These are phyloP conservation scores for Dryas alaskensis DNA, from an alignment of 306 rosid genomes.

Conservation along the genomic window DNA sequence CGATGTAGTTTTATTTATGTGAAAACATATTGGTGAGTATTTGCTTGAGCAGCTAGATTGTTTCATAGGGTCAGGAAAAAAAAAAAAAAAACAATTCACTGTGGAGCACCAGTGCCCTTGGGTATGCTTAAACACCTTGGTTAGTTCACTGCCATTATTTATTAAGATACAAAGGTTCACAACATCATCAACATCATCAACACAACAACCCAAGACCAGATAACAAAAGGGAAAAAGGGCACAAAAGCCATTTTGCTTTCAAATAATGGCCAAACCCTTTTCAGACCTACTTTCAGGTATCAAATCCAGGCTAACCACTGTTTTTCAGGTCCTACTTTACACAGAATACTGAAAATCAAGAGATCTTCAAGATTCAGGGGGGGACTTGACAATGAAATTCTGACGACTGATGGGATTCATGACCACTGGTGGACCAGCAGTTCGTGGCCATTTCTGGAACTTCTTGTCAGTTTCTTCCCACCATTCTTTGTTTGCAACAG, in stretches of 20 bases:
- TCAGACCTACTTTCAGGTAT: neutral
- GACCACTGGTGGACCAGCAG: conserved; percentile 48
- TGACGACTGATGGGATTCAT: conserved; percentile 47
- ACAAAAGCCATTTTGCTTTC: neutral
- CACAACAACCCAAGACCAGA: neutral
- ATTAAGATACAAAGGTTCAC: neutral
- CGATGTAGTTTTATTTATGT: no score
- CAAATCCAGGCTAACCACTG: neutral
- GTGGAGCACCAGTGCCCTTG: no score
- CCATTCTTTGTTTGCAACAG: conserved; percentile 61
- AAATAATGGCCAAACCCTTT: neutral
- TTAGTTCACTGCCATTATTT: neutral
- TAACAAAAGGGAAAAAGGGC: neutral
- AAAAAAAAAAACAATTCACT: no score
- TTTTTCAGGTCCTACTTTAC: neutral
- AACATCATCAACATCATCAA: neutral
- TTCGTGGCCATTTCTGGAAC: conserved; percentile 79
- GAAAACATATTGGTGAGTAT: no score
- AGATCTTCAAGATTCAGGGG: neutral
- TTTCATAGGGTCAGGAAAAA: no score
- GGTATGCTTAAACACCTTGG: no score
- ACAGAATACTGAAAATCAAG: neutral
- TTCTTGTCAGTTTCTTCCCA: conserved; percentile 72
- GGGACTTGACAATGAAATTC: conserved; percentile 42
- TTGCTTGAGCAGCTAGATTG: no score